Base-by-base conservation (phyloP, 2,329 filamentous ascomycete species). In the Aureobasidium sp. region DNA sequence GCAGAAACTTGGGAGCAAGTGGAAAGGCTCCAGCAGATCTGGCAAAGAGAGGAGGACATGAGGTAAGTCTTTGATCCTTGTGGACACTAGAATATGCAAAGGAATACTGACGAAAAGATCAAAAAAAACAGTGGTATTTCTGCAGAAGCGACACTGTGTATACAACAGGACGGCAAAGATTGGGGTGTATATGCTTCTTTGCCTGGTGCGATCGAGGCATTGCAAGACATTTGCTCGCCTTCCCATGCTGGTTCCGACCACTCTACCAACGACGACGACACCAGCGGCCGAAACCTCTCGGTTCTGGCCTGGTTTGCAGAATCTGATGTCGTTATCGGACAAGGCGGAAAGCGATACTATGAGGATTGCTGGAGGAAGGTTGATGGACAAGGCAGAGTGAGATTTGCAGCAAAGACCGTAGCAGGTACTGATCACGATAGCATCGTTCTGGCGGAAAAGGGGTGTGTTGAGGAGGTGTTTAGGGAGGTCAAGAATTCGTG, bases 251-350 rank as follows among this genome's bases (percentile, higher is more conserved):
- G 72, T 11, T 52, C 56, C 22, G 17, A n/a, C 3, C 31, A 42
- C 17, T 29, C 29, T 8, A 8, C 1, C 29, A 29, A 29, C 29
- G 29, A 29, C 29, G 7, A 29, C 29, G 7, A 29, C 29, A 29
- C 8, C 9, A 17, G 25, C 4, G 3, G 15, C 2, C 61, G 52
- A 0, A 68, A 64, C 62, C 48, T 76, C 27, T 69, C 52, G 4
- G 52, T 79, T 2, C 56, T 67, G 14, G 65, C 70, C 0, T 75
- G 69, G 59, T 78, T 77, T 64, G 73, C 73, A 1, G 72, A 69
- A 17, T 70, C 67, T 3, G 79, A 81, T 68, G 65, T 72, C 1
- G 71, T 81, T 74, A 76, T 77, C 48, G 77, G 76, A 0, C 71
- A 71, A 47, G 69, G 69, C 14, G 79, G 79, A 2, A 71, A 73